Conservation (phyloP, 768 basidiomycete species). For the Dioszegia aurantiaca region DNA sequence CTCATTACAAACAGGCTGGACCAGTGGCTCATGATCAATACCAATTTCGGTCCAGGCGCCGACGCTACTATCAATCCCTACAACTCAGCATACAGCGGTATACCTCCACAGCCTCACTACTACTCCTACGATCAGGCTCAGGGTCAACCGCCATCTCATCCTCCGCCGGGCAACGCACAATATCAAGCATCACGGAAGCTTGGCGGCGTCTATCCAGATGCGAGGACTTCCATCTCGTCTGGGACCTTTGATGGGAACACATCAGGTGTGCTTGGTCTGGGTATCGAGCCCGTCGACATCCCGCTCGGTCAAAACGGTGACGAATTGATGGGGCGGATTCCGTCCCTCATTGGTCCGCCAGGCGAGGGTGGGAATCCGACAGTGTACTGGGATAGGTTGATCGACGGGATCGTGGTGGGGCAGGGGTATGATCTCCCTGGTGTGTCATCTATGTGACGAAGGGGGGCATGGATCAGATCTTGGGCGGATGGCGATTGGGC, state of each 20-base stretch:
- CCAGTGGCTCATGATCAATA: conserved; percentile 43
- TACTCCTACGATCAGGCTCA: background rate
- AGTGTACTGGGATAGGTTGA: conserved; percentile 26
- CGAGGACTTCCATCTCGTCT: too few species aligned
- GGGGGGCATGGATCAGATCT: background rate
- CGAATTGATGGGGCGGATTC: too few species aligned
- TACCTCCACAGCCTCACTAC: conserved; percentile 10
- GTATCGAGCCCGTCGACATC: too few species aligned
- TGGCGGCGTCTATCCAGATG: too few species aligned
- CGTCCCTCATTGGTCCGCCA: conserved; percentile 1
- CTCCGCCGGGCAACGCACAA: background rate
- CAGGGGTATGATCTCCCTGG: conserved; percentile 9
- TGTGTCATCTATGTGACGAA: background rate
- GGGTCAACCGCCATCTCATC: background rate
- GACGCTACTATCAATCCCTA: conserved; percentile 24
- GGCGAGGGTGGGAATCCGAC: conserved; percentile 23
- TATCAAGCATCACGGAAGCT: too few species aligned
- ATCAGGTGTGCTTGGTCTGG: too few species aligned
- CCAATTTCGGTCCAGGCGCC: conserved; percentile 27
- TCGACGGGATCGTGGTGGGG: conserved; percentile 21
- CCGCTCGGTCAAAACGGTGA: too few species aligned
- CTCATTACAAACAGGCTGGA: conserved; percentile 28
- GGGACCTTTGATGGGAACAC: too few species aligned
- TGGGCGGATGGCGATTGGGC: too few species aligned
- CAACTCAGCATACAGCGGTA: conserved; percentile 6